Evolutionary conservation across 306 rosid genomes (phyloP).

Genomic region (Castanea crenata): DNA sequence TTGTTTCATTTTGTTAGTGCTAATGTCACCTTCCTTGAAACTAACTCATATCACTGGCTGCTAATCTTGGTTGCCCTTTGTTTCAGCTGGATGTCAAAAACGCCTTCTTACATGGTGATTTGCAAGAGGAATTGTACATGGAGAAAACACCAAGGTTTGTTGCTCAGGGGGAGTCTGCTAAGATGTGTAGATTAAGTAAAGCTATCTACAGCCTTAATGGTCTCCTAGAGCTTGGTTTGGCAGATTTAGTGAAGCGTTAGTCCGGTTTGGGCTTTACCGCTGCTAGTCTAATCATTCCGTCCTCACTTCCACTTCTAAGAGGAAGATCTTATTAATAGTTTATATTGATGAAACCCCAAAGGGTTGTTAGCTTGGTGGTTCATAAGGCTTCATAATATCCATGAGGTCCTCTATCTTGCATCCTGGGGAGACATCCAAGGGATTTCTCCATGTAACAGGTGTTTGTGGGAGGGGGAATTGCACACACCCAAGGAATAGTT

Average conservation of each 20-base stretch:
- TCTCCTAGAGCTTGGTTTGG: neutral
- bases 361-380: too few species aligned
- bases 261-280: neutral
- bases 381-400: too few species aligned
- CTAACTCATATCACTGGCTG: neutral
- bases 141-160: neutral
- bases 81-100: neutral
- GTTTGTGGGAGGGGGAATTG: too few species aligned
- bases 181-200: neutral
- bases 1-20: neutral
- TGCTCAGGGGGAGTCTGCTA: neutral
- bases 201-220: neutral
- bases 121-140: neutral
- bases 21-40: too few species aligned
- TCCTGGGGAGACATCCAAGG: too few species aligned
- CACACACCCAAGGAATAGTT: too few species aligned
- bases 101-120: neutral
- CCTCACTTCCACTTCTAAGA: neutral
- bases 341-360: too few species aligned
- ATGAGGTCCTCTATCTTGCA: too few species aligned
- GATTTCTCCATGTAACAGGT: too few species aligned
- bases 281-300: neutral
- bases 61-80: neutral
- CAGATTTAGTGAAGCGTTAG: neutral
- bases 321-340: neutral